Conservation (phyloP, 2,329 filamentous ascomycete genomes). For the Arthroderma sp. region DNA sequence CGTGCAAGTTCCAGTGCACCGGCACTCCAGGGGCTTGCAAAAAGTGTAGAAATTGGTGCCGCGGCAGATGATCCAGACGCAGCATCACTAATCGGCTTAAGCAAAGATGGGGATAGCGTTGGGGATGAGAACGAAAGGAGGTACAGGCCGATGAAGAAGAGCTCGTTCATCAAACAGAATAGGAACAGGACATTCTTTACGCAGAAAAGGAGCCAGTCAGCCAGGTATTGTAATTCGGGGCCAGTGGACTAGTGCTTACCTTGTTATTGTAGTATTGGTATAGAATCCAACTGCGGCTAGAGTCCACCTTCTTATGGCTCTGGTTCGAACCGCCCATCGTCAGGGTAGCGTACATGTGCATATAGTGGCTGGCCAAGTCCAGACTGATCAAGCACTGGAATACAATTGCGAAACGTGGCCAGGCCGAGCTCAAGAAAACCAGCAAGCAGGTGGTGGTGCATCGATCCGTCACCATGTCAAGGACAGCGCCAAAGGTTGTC, state of each 20-base stretch:
- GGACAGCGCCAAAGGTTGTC: constrained; percentile 86
- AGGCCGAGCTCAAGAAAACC: constrained; percentile 87
- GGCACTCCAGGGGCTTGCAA: constrained; percentile 81
- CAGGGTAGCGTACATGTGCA: constrained; percentile 96
- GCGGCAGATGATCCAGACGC: constrained; percentile 48
- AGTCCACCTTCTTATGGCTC: constrained; percentile 90
- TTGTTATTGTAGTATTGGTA: constrained; percentile 97
- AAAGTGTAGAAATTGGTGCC: constrained; percentile 58
- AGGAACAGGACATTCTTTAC: constrained; percentile 73
- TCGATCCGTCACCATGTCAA: constrained; percentile 98
- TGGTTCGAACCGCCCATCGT: constrained; percentile 66
- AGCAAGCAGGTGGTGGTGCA: constrained; percentile 92
- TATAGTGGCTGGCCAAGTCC: constrained; percentile 92
- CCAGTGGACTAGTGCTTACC: constrained; percentile 41
- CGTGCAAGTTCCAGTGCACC: constrained; percentile 83
- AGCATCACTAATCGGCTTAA: constrained; percentile 44
- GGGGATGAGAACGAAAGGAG: constrained; percentile 94
- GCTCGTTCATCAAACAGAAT: constrained; percentile 80
- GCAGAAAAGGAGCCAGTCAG: constrained; percentile 4
- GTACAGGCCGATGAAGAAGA: constrained; percentile 97
- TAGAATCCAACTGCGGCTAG: constrained; percentile 73
- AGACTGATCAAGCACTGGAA: constrained; percentile 90
- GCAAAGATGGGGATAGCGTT: constrained; percentile 71
- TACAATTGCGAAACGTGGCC: constrained; percentile 82
- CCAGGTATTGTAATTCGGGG: background rate